A percentile compares a stretch with the other conserved stretches of the same genome.
These are phyloP conservation scores for Pleodorina starrii DNA, from an alignment of 139 green algal genomes.

Conservation along the genomic window DNA sequence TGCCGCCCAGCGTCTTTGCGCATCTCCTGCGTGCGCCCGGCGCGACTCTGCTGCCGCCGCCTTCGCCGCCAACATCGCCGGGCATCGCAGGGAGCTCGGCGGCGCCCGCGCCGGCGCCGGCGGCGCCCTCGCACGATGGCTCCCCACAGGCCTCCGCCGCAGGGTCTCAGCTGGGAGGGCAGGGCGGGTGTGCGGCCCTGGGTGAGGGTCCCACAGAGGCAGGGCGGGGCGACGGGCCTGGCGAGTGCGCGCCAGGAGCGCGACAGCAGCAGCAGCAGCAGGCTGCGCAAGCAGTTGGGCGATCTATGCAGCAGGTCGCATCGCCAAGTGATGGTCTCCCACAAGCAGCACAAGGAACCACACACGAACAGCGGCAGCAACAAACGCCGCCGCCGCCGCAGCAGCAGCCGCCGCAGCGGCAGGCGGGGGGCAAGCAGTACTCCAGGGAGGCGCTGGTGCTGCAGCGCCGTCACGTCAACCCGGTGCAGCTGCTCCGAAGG, in stretches of 20 bases:
- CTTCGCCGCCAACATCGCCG: background rate
- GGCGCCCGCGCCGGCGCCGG: no score
- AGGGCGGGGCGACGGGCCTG: no score
- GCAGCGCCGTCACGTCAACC: background rate
- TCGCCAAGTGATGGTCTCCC: no score
- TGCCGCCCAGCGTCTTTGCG: conserved; percentile 39
- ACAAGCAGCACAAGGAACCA: background rate
- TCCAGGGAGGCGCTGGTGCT: background rate
- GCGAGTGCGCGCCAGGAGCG: no score
- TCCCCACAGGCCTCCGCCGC: no score
- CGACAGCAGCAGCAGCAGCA: background rate
- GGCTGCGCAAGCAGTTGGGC: no score
- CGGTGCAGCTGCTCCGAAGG: background rate
- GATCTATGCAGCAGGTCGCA: no score
- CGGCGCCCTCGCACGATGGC: background rate
- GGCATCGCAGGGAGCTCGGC: no score
- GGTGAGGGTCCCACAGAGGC: no score
- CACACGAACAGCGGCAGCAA: background rate
- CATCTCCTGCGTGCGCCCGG: conserved; percentile 2
- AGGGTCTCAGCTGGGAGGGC: no score
- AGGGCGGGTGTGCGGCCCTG: no score
- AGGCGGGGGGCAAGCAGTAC: background rate
- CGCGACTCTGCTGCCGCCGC: conserved; percentile 14
- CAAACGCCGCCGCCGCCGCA: background rate
- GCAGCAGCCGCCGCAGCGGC: background rate